Conservation (phyloP, 345 rosid genomes). For the Pseudoturritis turrita region DNA sequence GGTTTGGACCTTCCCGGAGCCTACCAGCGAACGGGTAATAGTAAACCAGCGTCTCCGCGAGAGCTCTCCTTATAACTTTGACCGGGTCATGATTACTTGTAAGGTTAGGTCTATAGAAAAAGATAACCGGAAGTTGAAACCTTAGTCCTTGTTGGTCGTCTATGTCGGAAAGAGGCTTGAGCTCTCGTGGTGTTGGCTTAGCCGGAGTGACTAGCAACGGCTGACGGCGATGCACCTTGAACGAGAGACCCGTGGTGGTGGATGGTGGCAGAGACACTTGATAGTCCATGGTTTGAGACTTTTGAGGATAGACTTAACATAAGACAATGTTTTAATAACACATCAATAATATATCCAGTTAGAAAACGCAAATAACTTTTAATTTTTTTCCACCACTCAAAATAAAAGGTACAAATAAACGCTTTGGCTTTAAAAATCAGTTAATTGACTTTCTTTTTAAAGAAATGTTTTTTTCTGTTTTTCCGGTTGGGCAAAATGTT, state of each 20-base stretch:
- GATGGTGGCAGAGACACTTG: conserved; percentile 1
- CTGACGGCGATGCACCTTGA: conserved; percentile 27
- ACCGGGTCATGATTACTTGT: conserved; percentile 37
- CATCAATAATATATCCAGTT: no score
- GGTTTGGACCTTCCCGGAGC: conserved; percentile 38
- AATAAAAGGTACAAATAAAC: no score
- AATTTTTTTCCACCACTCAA: no score
- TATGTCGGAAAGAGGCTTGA: conserved; percentile 37
- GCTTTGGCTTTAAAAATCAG: no score
- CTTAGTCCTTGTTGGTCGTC: conserved; percentile 42
- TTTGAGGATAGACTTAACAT: background rate
- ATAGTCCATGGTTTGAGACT: conserved; percentile 11
- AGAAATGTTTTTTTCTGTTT: background rate
- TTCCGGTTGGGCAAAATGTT: no score
- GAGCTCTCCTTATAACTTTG: conserved; percentile 36
- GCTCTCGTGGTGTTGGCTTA: conserved; percentile 35
- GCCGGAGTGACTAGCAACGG: conserved; percentile 34
- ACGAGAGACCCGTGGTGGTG: conserved; percentile 13
- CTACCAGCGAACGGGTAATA: conserved; percentile 59
- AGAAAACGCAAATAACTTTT: no score
- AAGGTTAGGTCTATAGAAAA: conserved; percentile 21
- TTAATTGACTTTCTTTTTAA: no score
- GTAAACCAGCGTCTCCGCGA: conserved; percentile 36
- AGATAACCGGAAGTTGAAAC: conserved; percentile 26
- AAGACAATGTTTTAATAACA: background rate